Evolutionary conservation across 164 flowering plant genomes (phyloP).

Genomic region (Umbellularia californica): DNA sequence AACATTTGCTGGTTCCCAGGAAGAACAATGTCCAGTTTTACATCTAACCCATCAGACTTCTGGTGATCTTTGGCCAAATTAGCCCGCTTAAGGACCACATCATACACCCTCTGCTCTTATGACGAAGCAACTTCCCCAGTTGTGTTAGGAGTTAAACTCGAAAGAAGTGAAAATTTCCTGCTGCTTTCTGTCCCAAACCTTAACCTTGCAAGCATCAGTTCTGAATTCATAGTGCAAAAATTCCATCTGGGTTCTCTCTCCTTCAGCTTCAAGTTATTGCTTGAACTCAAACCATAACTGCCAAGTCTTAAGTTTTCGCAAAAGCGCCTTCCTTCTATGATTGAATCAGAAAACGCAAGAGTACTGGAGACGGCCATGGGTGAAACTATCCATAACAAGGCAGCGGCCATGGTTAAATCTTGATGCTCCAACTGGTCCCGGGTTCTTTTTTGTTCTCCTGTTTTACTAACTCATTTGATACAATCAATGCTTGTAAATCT

Average conservation of each 20-base stretch:
- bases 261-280: slow-evolving; percentile 15
- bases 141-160: slow-evolving; percentile 45
- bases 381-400: slow-evolving; percentile 31
- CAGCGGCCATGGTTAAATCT: not conserved
- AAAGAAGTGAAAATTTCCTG: slow-evolving; percentile 21
- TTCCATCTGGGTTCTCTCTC: slow-evolving; percentile 23
- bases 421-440: not conserved
- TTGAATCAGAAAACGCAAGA: slow-evolving; percentile 30
- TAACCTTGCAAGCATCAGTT: not conserved
- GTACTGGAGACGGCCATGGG: slow-evolving; percentile 31
- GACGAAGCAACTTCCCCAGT: slow-evolving; percentile 44
- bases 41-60: slow-evolving; percentile 34
- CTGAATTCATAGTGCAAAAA: slow-evolving; percentile 16
- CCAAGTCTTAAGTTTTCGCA: slow-evolving; percentile 15
- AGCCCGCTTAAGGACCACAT: slow-evolving; percentile 79
- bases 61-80: slow-evolving; percentile 50
- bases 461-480: not conserved
- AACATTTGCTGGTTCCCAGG: slow-evolving; percentile 51
- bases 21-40: slow-evolving; percentile 42
- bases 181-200: slow-evolving; percentile 12
- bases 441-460: not conserved
- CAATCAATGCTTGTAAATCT: not conserved
- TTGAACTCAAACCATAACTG: not conserved
- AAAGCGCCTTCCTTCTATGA: slow-evolving; percentile 19
- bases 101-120: slow-evolving; percentile 64